Base-by-base conservation (phyloP, 164 flowering plant genomes). In the Hamamelis virginiana region DNA sequence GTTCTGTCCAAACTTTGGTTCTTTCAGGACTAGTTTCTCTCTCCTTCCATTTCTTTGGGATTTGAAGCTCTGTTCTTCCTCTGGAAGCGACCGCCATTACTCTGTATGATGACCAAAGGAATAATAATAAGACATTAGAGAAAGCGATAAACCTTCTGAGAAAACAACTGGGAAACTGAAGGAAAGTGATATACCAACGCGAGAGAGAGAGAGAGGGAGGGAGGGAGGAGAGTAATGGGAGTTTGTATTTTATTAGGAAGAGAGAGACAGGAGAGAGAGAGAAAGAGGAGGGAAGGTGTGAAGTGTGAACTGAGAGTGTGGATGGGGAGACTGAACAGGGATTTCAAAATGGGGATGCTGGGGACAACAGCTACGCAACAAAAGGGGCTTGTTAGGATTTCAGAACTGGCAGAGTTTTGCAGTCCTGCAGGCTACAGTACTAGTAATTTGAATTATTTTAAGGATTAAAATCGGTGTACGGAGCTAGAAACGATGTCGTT, bases 21-120 rank as follows among this genome's bases (percentile, higher is more conserved):
- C 80, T 64, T 50, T 83, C 83, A 0, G 86, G 83, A 57, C 82
- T 78, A 5, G 58, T 67, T 4, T 72, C 76, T 62, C 68, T 65
- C 41, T 72, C 78, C 48, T 33, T 77, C 79, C 74, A 75, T 38
- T 59, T 70, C 56, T 72, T 74, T 5, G 76, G 59, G 28, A 69
- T 41, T 25, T 67, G 67, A 10, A 76, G 66, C 74, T 80, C 83
- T 19, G 51, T 12, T 56, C 63, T 69, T 47, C 65, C 69, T 26
- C 76, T 67, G 45, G 75, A 73, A 70, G 71, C 56, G 5, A 51
- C 67, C 52, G 75, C 79, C 79, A 75, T 75, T 45, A 23, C 28
- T 55, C 53, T 33, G 41, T n/a, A 15, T 15, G 53, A 15, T 15
- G 53, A 12, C 53, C 53, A 50, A 33, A 33, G n/a, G n/a, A n/a